phyloP scores from a whole-genome alignment of 169 alveolate species.

The Eimeria nieschulzi region DNA sequence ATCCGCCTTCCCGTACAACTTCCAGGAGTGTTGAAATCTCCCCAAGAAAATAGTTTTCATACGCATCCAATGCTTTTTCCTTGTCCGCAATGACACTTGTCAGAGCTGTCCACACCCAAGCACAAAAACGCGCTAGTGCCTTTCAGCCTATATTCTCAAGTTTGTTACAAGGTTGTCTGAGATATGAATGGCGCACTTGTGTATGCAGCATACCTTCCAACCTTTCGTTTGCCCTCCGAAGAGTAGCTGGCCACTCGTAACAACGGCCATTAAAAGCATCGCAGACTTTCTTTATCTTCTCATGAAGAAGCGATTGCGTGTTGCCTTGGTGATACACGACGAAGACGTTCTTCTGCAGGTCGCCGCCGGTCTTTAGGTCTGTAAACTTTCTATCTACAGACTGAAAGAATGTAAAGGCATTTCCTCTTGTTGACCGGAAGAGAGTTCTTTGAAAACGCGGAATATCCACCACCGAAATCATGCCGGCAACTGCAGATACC shows the following conservation, averaged over 20 bases:
- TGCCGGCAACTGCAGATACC: constrained; percentile 93
- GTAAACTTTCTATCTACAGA: constrained; percentile 85
- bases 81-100: constrained; percentile 83
- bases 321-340: constrained; percentile 93
- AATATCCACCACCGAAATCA: constrained; percentile 83
- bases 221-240: constrained; percentile 57
- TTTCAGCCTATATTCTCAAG: not conserved
- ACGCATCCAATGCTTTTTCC: constrained; percentile 91
- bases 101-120: not conserved
- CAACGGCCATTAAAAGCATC: constrained; percentile 91
- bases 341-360: constrained; percentile 89
- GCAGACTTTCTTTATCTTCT: constrained; percentile 92
- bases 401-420: constrained; percentile 92
- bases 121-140: not conserved
- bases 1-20: constrained; percentile 86
- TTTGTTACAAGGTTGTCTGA: too few relatives aligned
- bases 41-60: constrained; percentile 87
- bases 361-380: constrained; percentile 82
- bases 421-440: constrained; percentile 97
- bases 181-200: too few relatives aligned
- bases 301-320: constrained; percentile 87
- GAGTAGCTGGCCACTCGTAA: constrained; percentile 88
- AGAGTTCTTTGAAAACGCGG: constrained; percentile 93
- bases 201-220: not conserved
- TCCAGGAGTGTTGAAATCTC: constrained; percentile 89